Percentiles rank a stretch among this genome's conserved stretches.
Evolutionary conservation across 805 yeast genomes (phyloP).

Genomic region (Saccharomyces eubayanus): DNA sequence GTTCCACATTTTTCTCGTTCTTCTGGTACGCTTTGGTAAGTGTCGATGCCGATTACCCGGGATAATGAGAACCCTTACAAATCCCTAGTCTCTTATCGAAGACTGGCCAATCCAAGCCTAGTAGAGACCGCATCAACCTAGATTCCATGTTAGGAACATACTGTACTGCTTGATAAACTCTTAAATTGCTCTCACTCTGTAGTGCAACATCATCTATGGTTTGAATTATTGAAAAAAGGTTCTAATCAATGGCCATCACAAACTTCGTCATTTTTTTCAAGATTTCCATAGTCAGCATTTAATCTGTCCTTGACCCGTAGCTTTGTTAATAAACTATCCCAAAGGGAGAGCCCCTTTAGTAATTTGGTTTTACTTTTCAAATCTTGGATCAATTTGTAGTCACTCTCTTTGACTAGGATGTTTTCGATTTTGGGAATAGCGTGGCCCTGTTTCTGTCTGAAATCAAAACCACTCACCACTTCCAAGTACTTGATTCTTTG

Average conservation of each 20-base stretch:
- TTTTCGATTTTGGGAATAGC: slow-evolving; percentile 18
- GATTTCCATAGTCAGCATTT: slow-evolving; percentile 6
- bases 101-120: not conserved
- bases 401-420: slow-evolving; percentile 11
- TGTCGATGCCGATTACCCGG: not conserved
- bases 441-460: slow-evolving; percentile 19
- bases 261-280: not conserved
- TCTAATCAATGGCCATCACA: not conserved
- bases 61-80: not conserved
- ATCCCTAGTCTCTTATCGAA: not conserved
- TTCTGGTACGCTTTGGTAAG: not conserved
- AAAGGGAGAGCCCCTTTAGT: slow-evolving; percentile 5
- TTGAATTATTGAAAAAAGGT: not conserved
- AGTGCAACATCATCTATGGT: too few species aligned
- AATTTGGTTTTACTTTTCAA: slow-evolving; percentile 5
- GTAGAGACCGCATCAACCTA: too few species aligned
- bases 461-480: slow-evolving; percentile 25
- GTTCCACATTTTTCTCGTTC: not conserved
- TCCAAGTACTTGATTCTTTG: slow-evolving; percentile 12
- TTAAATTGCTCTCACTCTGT: too few species aligned
- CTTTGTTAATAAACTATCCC: slow-evolving; percentile 12
- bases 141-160: too few species aligned
- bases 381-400: slow-evolving; percentile 4
- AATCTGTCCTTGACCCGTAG: slow-evolving; percentile 6
- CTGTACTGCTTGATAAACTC: too few species aligned